phyloP scores from a whole-genome alignment of 176 grass and related monocot genomes.

The Lolium multiflorum region DNA sequence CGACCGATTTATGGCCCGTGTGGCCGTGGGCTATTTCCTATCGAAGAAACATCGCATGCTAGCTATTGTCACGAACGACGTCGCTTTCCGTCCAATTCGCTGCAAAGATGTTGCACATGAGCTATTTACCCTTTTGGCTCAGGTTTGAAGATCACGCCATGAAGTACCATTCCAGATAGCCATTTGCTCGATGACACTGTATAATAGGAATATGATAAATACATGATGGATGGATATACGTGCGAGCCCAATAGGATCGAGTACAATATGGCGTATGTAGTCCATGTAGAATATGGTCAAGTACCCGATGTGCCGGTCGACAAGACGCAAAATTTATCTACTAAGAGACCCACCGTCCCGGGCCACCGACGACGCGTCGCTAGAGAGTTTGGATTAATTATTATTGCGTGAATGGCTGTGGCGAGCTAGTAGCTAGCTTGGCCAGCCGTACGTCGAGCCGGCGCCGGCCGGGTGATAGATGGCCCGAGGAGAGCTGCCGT shows the following conservation, averaged over 20 bases:
- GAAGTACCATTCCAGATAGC: not conserved
- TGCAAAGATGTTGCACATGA: too few species aligned
- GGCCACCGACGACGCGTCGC: not conserved
- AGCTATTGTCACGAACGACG: too few species aligned
- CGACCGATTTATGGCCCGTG: too few species aligned
- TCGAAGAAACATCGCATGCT: too few species aligned
- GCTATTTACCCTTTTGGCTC: too few species aligned
- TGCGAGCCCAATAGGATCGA: not conserved
- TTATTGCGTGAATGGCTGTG: slow-evolving; percentile 9
- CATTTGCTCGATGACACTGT: not conserved
- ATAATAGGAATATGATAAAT: not conserved
- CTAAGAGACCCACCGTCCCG: slow-evolving; percentile 21
- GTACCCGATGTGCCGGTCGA: not conserved
- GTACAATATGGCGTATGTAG: not conserved
- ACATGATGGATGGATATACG: not conserved
- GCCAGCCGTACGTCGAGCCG: not conserved
- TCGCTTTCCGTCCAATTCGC: too few species aligned
- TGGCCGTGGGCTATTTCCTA: too few species aligned
- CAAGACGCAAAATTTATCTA: slow-evolving; percentile 30
- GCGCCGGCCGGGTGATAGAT: not conserved
- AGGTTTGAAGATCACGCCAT: not conserved
- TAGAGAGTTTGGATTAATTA: not conserved
- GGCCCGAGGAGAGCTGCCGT: not conserved
- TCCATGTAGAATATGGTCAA: not conserved
- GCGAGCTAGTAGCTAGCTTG: not conserved